A percentile compares a stretch with the other conserved stretches of the same genome.
Conservation (phyloP, 257 asterid genomes). For the Scutellaria galericulata region DNA sequence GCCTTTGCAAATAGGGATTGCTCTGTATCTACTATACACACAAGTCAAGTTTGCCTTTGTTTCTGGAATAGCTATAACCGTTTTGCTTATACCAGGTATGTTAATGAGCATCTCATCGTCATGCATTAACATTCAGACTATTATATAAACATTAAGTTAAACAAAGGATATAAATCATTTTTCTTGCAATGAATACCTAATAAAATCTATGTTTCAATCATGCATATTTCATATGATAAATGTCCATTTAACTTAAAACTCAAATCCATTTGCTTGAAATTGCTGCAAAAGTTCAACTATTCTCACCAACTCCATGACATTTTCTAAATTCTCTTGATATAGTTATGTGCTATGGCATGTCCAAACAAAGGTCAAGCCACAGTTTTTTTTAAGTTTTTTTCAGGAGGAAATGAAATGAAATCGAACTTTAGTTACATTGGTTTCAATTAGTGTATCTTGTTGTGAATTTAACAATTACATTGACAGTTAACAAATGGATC, state of each 20-base stretch:
- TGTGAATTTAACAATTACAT: constrained; percentile 22
- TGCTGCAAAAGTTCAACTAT: not conserved
- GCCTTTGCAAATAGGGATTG: constrained; percentile 96
- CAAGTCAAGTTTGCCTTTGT: constrained; percentile 96
- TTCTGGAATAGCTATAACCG: constrained; percentile 84
- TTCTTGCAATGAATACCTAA: not conserved
- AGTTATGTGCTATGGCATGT: not conserved
- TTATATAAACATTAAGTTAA: not conserved
- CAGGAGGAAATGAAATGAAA: not conserved
- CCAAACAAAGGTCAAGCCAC: too few relatives aligned
- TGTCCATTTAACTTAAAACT: not conserved
- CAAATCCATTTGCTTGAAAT: not conserved
- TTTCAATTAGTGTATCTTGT: constrained; percentile 5
- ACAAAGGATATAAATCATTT: not conserved
- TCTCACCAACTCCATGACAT: not conserved
- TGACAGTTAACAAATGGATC: constrained; percentile 94
- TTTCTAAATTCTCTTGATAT: not conserved
- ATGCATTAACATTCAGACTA: not conserved
- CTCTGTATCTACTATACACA: constrained; percentile 78
- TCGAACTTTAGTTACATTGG: not conserved
- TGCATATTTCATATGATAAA: not conserved
- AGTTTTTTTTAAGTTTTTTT: not conserved
- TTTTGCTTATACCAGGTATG: constrained; percentile 93
- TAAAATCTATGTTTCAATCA: too few relatives aligned
- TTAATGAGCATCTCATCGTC: constrained; percentile 5